Percentiles rank a stretch among this genome's conserved stretches.
These are phyloP conservation scores for Colletotrichum horii DNA, from an alignment of 2,329 filamentous ascomycete genomes.

Conservation along the genomic window DNA sequence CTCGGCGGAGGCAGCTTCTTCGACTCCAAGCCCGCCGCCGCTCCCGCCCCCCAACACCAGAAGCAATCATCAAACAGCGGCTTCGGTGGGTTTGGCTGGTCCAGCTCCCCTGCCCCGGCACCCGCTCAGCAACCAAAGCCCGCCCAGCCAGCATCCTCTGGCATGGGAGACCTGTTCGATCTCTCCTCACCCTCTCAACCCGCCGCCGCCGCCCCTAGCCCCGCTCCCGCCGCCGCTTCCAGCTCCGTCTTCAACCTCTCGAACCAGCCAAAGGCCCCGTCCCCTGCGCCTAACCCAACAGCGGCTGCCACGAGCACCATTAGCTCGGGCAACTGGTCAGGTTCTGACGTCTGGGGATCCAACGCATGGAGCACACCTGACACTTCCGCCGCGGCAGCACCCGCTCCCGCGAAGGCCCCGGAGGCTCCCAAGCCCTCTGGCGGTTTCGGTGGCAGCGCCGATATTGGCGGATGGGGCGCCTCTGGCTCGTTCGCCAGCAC, in stretches of 20 bases:
- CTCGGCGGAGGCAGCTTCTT: slow-evolving; percentile 84
- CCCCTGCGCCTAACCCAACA: slow-evolving; percentile 43
- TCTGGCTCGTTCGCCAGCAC: slow-evolving; percentile 59
- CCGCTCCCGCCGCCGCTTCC: slow-evolving; percentile 43
- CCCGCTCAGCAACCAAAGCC: slow-evolving; percentile 43
- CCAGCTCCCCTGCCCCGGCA: slow-evolving; percentile 50
- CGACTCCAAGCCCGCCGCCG: slow-evolving; percentile 70
- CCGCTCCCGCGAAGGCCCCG: slow-evolving; percentile 61
- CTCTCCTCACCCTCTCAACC: slow-evolving; percentile 60
- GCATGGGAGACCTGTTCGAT: slow-evolving; percentile 82
- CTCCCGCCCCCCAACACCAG: slow-evolving; percentile 51
- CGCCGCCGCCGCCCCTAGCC: slow-evolving; percentile 37
- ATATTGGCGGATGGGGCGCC: slow-evolving; percentile 65
- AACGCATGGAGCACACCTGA: slow-evolving; percentile 81
- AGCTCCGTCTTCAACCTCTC: slow-evolving; percentile 87
- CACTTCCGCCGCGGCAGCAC: slow-evolving; percentile 48
- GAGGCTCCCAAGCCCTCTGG: slow-evolving; percentile 32
- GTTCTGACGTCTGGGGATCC: slow-evolving; percentile 81
- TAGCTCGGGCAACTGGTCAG: slow-evolving; percentile 46
- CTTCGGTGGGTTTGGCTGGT: slow-evolving; percentile 71
- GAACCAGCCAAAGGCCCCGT: slow-evolving; percentile 48
- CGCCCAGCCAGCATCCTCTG: slow-evolving; percentile 52
- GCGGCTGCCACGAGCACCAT: slow-evolving; percentile 34
- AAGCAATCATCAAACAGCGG: slow-evolving; percentile 61
- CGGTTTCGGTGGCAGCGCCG: slow-evolving; percentile 49